phyloP scores from a whole-genome alignment of 495 filamentous ascomycete species.

The Daldinia decipiens region DNA sequence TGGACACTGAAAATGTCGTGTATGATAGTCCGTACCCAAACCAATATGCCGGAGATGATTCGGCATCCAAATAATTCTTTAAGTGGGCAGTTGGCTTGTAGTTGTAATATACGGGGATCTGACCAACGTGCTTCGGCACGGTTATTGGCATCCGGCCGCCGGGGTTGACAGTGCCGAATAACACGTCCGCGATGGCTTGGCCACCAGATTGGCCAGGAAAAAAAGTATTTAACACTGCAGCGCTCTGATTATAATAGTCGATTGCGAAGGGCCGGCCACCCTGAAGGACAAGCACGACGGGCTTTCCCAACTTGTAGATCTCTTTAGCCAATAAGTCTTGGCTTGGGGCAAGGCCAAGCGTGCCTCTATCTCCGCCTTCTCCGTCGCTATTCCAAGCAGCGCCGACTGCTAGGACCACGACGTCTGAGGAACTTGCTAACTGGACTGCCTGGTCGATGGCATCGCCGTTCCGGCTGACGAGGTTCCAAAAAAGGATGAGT shows the following conservation, averaged over 20 bases:
- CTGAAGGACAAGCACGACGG: constrained; percentile 55
- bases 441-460: constrained; percentile 50
- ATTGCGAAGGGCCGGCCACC: constrained; percentile 58
- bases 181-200: constrained; percentile 58
- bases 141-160: constrained; percentile 55
- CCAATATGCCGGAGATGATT: constrained; percentile 46
- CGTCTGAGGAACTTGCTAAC: constrained; percentile 50
- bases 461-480: constrained; percentile 51
- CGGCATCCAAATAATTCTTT: constrained; percentile 48
- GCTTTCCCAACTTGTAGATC: constrained; percentile 54
- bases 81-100: constrained; percentile 49
- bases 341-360: constrained; percentile 49
- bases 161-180: constrained; percentile 58
- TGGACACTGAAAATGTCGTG: constrained; percentile 48
- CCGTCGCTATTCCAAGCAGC: constrained; percentile 59
- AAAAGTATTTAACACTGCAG: constrained; percentile 51
- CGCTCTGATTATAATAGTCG: constrained; percentile 51
- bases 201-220: constrained; percentile 60
- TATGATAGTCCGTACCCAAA: constrained; percentile 57
- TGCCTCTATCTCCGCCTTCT: constrained; percentile 56
- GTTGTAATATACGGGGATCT: constrained; percentile 55
- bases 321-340: constrained; percentile 50
- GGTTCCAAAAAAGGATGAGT: constrained; percentile 59
- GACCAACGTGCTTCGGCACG: constrained; percentile 51
- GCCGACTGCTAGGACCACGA: constrained; percentile 56